These are phyloP conservation scores for Colletotrichum coccodes DNA, from an alignment of 2,329 filamentous ascomycete genomes.

Conservation along the genomic window DNA sequence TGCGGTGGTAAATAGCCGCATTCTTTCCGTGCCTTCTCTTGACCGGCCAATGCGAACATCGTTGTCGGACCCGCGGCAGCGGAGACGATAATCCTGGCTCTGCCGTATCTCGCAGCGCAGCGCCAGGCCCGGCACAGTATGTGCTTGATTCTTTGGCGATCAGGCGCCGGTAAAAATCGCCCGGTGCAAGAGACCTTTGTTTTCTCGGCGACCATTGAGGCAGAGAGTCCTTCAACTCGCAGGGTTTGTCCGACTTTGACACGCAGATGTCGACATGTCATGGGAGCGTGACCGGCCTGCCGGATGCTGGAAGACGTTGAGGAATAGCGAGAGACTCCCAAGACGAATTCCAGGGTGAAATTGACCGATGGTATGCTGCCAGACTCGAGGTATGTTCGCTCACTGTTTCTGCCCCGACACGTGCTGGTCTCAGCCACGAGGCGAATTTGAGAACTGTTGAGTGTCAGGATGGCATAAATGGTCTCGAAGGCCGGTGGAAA, in stretches of 20 bases:
- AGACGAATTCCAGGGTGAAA: slow-evolving; percentile 14
- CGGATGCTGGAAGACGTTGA: background rate
- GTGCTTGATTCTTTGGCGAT: slow-evolving; percentile 9
- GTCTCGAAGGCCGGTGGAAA: background rate
- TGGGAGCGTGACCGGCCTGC: slow-evolving; percentile 4
- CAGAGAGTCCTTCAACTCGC: background rate
- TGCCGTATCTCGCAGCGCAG: slow-evolving; percentile 1
- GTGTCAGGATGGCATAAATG: background rate
- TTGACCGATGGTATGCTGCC: background rate
- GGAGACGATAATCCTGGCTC: background rate
- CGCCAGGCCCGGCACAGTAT: background rate
- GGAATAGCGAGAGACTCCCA: background rate
- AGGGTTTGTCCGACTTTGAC: background rate
- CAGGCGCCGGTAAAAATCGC: background rate
- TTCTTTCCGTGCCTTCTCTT: background rate
- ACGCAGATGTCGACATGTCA: background rate
- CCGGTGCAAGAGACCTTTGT: background rate
- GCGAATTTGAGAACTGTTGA: background rate
- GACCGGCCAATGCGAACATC: slow-evolving; percentile 15
- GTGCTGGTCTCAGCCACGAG: slow-evolving; percentile 11
- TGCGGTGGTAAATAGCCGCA: slow-evolving; percentile 13
- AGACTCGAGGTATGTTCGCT: background rate
- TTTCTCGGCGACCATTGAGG: background rate
- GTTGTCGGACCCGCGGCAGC: slow-evolving; percentile 6
- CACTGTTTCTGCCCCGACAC: background rate